Percentiles rank a stretch among this genome's conserved stretches.
Evolutionary conservation across 2,329 filamentous ascomycete species (phyloP).

Genomic region (Ramichloridium luteum): DNA sequence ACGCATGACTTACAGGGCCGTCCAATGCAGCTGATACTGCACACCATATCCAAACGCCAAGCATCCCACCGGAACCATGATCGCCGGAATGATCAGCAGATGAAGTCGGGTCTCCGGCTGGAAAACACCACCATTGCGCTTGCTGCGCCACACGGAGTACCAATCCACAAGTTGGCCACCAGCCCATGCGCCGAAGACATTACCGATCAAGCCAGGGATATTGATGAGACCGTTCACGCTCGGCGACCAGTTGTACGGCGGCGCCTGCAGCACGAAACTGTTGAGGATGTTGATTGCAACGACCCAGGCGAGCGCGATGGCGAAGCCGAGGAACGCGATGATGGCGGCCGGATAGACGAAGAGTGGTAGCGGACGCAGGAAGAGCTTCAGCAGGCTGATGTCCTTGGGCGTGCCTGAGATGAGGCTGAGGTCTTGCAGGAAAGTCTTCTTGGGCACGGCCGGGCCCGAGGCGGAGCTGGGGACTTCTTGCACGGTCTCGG

Average conservation of each 20-base stretch:
- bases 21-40: slow-evolving; percentile 30
- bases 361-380: slow-evolving; percentile 27
- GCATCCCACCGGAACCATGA: slow-evolving; percentile 33
- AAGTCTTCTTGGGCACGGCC: slow-evolving; percentile 23
- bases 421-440: slow-evolving; percentile 23
- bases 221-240: slow-evolving; percentile 30
- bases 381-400: slow-evolving; percentile 25
- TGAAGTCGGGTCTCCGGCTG: slow-evolving; percentile 35
- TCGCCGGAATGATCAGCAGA: slow-evolving; percentile 29
- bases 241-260: slow-evolving; percentile 27
- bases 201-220: slow-evolving; percentile 31
- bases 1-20: slow-evolving; percentile 20
- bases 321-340: slow-evolving; percentile 28
- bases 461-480: slow-evolving; percentile 2
- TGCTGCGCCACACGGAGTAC: slow-evolving; percentile 32
- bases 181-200: slow-evolving; percentile 30
- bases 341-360: slow-evolving; percentile 28
- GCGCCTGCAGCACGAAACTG: slow-evolving; percentile 29
- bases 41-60: slow-evolving; percentile 36
- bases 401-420: slow-evolving; percentile 23
- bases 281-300: slow-evolving; percentile 30
- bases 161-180: slow-evolving; percentile 34
- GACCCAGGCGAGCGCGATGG: slow-evolving; percentile 27
- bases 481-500: slow-evolving; percentile 6
- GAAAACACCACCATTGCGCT: slow-evolving; percentile 31